Conservation (phyloP, 2,329 filamentous ascomycete species). For the Alternaria ventricosa region DNA sequence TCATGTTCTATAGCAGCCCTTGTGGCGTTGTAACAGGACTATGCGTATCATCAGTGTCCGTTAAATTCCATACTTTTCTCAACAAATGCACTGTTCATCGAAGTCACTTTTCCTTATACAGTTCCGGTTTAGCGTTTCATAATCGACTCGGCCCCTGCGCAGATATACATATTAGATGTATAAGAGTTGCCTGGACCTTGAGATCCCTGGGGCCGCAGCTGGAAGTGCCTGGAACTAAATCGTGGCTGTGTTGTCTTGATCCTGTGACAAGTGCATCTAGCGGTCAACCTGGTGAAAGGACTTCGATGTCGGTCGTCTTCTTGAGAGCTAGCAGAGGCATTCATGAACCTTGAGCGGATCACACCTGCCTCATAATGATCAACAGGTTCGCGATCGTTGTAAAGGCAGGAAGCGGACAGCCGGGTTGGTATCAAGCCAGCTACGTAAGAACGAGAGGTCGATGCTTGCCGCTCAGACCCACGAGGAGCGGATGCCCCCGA, state of each 20-base stretch:
- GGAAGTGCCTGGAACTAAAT: background rate
- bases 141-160: background rate
- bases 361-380: background rate
- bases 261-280: background rate
- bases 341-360: background rate
- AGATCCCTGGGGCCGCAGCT: background rate
- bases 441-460: background rate
- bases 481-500: background rate
- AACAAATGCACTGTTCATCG: background rate
- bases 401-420: background rate
- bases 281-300: background rate
- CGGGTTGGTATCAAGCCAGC: background rate
- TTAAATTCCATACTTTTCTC: background rate
- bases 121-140: background rate
- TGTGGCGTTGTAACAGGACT: background rate
- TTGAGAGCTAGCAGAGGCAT: background rate
- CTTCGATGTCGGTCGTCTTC: background rate
- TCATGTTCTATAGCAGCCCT: background rate
- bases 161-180: background rate
- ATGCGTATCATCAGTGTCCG: background rate
- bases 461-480: background rate
- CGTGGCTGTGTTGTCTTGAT: background rate
- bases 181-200: background rate
- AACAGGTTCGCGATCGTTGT: background rate
- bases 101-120: background rate